Conservation (phyloP, 345 rosid genomes). For the Diplotaxis tenuifolia region DNA sequence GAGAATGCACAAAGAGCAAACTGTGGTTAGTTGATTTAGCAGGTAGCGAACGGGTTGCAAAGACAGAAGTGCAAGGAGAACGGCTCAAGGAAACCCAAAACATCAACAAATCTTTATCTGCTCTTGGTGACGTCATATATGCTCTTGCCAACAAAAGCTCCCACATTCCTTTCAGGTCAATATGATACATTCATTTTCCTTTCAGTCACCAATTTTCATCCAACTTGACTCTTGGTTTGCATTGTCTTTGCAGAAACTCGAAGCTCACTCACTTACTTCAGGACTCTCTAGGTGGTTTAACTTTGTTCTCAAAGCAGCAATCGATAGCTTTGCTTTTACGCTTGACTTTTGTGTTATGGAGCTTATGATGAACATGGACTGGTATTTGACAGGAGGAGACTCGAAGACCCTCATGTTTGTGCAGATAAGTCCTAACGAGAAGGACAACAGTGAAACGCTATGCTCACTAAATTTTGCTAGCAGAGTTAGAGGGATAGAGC, state of each 20-base stretch:
- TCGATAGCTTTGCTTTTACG: not conserved
- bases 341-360: not conserved
- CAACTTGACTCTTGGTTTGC: conserved; percentile 11
- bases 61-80: conserved; percentile 93
- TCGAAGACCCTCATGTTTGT: conserved; percentile 95
- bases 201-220: not conserved
- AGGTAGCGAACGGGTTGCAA: conserved; percentile 96
- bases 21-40: conserved; percentile 97
- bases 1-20: conserved; percentile 89
- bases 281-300: conserved; percentile 73
- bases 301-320: not conserved
- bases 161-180: conserved; percentile 85
- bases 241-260: conserved; percentile 69
- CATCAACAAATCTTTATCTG: conserved; percentile 91
- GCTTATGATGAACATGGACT: conserved; percentile 10
- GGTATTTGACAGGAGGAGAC: conserved; percentile 72
- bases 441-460: conserved; percentile 73
- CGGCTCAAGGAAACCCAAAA: conserved; percentile 95
- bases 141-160: conserved; percentile 93
- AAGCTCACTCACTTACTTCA: conserved; percentile 98
- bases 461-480: conserved; percentile 96
- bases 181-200: not conserved
- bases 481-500: conserved; percentile 88
- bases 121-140: conserved; percentile 96
- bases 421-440: conserved; percentile 90